A percentile compares a stretch with the other conserved stretches of the same genome.
Conservation (phyloP, 345 rosid species). For the Rhizophora mangle region DNA sequence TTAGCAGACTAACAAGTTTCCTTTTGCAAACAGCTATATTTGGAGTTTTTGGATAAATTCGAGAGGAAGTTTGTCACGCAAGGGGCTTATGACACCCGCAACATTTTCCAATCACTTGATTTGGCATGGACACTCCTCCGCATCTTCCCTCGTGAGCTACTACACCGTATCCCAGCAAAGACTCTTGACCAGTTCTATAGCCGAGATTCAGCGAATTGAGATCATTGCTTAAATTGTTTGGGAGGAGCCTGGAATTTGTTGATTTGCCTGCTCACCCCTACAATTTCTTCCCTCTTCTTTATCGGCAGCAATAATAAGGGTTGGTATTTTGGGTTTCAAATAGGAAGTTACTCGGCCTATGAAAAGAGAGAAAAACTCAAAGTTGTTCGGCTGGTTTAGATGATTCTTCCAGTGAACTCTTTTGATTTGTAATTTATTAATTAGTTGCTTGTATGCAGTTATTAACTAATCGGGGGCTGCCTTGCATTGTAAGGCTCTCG, state of each 20-base stretch:
- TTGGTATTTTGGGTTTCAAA: conserved; percentile 11
- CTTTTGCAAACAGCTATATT: conserved; percentile 61
- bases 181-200: conserved; percentile 82
- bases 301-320: conserved; percentile 20
- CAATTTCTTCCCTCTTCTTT: conserved; percentile 2
- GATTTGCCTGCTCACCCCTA: not conserved
- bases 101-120: conserved; percentile 90
- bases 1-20: conserved; percentile 4
- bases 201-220: conserved; percentile 58
- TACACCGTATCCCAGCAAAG: conserved; percentile 96
- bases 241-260: conserved; percentile 15
- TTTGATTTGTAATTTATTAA: conserved; percentile 22
- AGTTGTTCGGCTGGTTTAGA: not conserved
- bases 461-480: too few species aligned
- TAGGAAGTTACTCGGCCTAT: too few species aligned
- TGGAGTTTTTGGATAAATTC: conserved; percentile 90
- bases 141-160: conserved; percentile 97
- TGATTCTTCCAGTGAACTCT: not conserved
- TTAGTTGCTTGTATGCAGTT: not conserved
- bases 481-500: not conserved
- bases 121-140: conserved; percentile 96
- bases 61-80: conserved; percentile 91
- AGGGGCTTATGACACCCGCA: conserved; percentile 96
- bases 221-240: not conserved
- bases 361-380: not conserved